Percentiles rank a stretch among this genome's conserved stretches.
These are phyloP conservation scores for Mortierella sp. DNA, from an alignment of 371 early-diverging fungal species.

Conservation along the genomic window DNA sequence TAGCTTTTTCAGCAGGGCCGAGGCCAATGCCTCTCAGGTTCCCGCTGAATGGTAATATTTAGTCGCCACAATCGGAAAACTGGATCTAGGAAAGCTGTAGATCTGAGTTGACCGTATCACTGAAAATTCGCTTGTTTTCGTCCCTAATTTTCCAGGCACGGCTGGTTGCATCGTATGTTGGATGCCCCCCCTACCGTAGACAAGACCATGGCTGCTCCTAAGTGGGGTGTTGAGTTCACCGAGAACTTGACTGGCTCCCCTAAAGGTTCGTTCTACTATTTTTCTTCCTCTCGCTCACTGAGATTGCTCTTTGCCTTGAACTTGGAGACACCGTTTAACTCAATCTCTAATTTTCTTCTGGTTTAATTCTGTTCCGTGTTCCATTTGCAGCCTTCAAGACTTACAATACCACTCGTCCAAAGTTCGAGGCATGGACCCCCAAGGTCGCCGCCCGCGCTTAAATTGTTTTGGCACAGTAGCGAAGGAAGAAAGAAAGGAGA, in stretches of 20 bases:
- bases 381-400: constrained; percentile 74
- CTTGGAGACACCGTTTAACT: too few species aligned
- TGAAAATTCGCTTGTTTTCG: not conserved
- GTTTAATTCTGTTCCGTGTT: too few species aligned
- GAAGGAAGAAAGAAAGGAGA: not conserved
- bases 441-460: constrained; percentile 65
- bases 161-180: constrained; percentile 88
- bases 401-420: constrained; percentile 89
- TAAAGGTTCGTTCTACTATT: constrained; percentile 14
- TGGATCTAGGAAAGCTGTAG: too few species aligned
- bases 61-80: too few species aligned
- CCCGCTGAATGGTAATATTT: constrained; percentile 93
- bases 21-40: constrained; percentile 82
- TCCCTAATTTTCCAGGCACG: constrained; percentile 72
- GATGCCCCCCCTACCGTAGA: constrained; percentile 83
- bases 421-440: constrained; percentile 85
- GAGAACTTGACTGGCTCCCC: constrained; percentile 54
- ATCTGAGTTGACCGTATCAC: too few species aligned
- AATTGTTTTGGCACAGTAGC: not conserved
- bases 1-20: constrained; percentile 58
- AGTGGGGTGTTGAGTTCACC: constrained; percentile 55
- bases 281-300: not conserved
- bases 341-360: too few species aligned
- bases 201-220: constrained; percentile 52
- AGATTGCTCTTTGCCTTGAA: too few species aligned